Conservation (phyloP, 257 asterid species). For the Fraxinus pennsylvanica region DNA sequence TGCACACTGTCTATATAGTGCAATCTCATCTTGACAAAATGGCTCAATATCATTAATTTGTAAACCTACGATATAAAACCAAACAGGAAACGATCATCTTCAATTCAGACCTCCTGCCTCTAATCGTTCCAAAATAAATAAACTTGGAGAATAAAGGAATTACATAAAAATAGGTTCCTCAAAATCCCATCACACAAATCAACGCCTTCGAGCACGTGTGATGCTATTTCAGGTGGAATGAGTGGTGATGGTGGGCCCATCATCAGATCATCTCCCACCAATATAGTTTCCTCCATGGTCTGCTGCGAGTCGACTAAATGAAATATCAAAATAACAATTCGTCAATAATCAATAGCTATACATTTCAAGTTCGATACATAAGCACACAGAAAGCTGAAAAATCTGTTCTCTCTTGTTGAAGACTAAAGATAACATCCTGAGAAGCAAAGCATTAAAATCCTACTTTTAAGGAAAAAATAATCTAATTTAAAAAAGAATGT, state of each 20-base stretch:
- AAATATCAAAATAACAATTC: not conserved
- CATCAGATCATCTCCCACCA: constrained; percentile 99
- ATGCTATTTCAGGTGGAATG: constrained; percentile 91
- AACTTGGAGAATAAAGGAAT: constrained; percentile 18
- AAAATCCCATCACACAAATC: constrained; percentile 86
- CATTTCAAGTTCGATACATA: not conserved
- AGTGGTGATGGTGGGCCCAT: constrained; percentile 91
- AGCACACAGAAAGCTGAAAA: not conserved
- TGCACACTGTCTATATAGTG: constrained; percentile 45
- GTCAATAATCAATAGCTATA: constrained; percentile 9
- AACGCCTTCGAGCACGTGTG: constrained; percentile 93
- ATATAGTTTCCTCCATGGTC: constrained; percentile 89
- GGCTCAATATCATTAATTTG: constrained; percentile 95
- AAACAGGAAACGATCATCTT: not conserved
- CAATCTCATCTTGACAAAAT: constrained; percentile 59
- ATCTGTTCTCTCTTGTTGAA: constrained; percentile 12
- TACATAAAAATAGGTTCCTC: constrained; percentile 87
- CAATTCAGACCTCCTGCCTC: not conserved
- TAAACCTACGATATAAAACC: constrained; percentile 37
- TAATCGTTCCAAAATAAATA: not conserved
- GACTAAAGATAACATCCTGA: not conserved
- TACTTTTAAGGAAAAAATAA: not conserved
- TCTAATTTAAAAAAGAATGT: not conserved
- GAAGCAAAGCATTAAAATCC: constrained; percentile 2
- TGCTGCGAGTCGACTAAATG: constrained; percentile 80